These are phyloP conservation scores for Fistulinella cinereoalba DNA, from an alignment of 1,284 basidiomycete species.

Conservation along the genomic window DNA sequence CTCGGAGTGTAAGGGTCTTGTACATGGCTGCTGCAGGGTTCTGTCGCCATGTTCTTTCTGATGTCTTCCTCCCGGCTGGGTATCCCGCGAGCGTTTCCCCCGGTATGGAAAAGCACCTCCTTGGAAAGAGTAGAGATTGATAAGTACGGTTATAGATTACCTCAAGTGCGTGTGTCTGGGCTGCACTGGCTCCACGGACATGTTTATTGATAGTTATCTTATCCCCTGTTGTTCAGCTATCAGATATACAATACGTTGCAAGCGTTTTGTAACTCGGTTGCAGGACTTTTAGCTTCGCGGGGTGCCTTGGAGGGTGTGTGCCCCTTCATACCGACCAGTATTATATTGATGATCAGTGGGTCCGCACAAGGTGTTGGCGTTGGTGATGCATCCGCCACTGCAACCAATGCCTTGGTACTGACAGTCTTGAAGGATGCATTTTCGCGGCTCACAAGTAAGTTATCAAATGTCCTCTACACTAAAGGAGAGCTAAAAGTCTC, in stretches of 20 bases:
- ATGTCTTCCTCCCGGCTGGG: slow-evolving; percentile 59
- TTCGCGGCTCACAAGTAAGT: slow-evolving; percentile 60
- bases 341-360: not conserved
- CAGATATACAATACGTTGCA: slow-evolving; percentile 65
- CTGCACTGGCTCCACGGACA: not conserved
- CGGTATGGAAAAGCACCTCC: slow-evolving; percentile 36
- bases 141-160: slow-evolving; percentile 27
- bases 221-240: slow-evolving; percentile 38
- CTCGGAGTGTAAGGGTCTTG: not conserved
- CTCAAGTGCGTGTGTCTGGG: slow-evolving; percentile 22
- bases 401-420: slow-evolving; percentile 61
- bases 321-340: not conserved
- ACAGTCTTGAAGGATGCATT: slow-evolving; percentile 63
- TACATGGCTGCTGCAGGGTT: not conserved
- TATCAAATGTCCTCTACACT: not conserved
- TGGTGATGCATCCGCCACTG: slow-evolving; percentile 60
- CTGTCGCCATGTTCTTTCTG: slow-evolving; percentile 36
- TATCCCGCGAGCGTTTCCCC: slow-evolving; percentile 59
- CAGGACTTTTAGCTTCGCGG: slow-evolving; percentile 59
- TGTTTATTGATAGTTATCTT: not conserved
- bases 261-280: slow-evolving; percentile 66
- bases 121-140: not conserved
- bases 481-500: not conserved
- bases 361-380: slow-evolving; percentile 56
- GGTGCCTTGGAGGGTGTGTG: slow-evolving; percentile 62